Evolutionary conservation across 257 asterid genomes (phyloP), one percentile per base, ranked within the genome.

Genomic region (Lycium ferocissimum): DNA sequence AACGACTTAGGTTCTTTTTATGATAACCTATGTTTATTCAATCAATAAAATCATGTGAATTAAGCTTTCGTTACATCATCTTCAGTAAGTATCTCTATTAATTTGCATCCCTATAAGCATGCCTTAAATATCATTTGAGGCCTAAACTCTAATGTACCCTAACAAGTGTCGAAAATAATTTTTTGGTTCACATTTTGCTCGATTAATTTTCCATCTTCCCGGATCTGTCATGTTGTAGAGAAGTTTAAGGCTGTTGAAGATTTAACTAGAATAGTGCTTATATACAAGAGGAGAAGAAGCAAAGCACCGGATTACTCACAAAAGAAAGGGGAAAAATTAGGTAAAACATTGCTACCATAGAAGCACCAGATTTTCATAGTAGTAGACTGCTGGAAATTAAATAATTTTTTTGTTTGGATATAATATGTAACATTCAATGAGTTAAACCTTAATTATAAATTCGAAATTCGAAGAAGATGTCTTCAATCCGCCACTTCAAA

Each of bases 1-100:
- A 26, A 35, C 58, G 66, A 80, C 80, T 79, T 49, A 4, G 80
- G 80, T 79, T 79, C 6, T 83, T 79, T 71, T 76, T 51, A 51
- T 76, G 0, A 76, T 51, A 51, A 76, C 63, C 81, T 76, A 76
- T 33, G 57, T 47, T 20, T 51, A 26, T 76, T 49, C 63, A 7
- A 76, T 76, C 63, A 76, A 76, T 51, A 76, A 73, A 73, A 75
- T 49, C 13, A 9, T 22, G 35, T 3, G 5, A 76, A 7, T 78
- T 78, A 37, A 26, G 65, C 15, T 26, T 78, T 51, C 3, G 17
- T 37, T 22, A n/a, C 33, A 59, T 59, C 0, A 59, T 59, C 66
- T 37, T 66, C 20, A 5, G 15, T 4, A 33, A 66, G 35, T 33
- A 26, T 26, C 33, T 26, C 73, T 33, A 6, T 66, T 6, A 33